Base-by-base conservation (phyloP, 371 early-diverging fungal species). In the Umbelopsis sp. region DNA sequence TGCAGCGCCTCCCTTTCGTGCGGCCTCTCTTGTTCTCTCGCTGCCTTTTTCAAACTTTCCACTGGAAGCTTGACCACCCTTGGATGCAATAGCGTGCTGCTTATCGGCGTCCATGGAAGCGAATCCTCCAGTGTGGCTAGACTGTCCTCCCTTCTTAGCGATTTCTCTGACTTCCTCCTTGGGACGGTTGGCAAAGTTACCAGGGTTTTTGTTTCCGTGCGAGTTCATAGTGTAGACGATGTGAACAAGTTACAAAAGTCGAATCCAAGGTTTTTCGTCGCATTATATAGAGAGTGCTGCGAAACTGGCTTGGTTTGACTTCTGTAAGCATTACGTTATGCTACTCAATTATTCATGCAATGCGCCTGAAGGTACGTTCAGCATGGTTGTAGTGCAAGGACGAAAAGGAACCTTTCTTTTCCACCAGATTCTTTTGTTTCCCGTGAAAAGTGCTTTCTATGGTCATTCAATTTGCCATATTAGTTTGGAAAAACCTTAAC, bases 121-220 rank as follows among this genome's bases (percentile, higher is more conserved):
- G 44, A 74, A 74, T 25, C 74, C 74, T 14, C 72, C 69, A 53
- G 70, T 48, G 50, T 69, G 69, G 50, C 69, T 63, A 51, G 67
- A 66, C 50, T 74, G 65, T 53, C 75, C 72, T 11, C 75, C 75
- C 57, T 72, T 75, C 32, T 63, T 41, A 8, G 75, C 75, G 25
- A 68, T 68, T 7, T 37, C 66, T 29, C 53, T 50, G 14, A 75
- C 72, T 45, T 75, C 75, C 12, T 75, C 75, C 66, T 70, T 72
- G 66, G 75, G 67, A 18, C 70, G 75, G 67, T 75, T 75, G n/a
- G 75, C 75, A 70, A 75, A 75, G 52, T 75, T 75, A 41, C 72
- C 70, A 44, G 72, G 75, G 52, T 75, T 75, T n/a, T 46, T 63
- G 8, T 66, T 63, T 24, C 66, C 45, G 18, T 48, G 46, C 46